A percentile compares a stretch with the other conserved stretches of the same genome.
Evolutionary conservation across 1,139 yeast genomes (phyloP).

Genomic region (Candida sp.): DNA sequence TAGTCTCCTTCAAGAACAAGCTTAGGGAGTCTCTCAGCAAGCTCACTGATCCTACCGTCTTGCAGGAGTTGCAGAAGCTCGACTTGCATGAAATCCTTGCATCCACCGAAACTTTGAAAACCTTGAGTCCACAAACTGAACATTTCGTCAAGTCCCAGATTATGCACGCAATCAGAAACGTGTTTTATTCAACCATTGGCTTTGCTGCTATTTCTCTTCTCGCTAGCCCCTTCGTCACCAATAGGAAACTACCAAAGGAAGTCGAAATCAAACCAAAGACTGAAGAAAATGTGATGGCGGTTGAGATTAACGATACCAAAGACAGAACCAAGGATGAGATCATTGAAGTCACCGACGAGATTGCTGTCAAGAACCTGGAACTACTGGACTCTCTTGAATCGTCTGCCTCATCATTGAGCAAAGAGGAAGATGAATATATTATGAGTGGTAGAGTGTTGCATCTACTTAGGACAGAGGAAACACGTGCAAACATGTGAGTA

Average conservation of each 20-base stretch:
- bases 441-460: too few relatives aligned
- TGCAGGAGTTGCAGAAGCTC: constrained; percentile 20
- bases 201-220: constrained; percentile 26
- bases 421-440: too few relatives aligned
- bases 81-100: constrained; percentile 19
- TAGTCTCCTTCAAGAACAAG: constrained; percentile 28
- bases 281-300: neutral
- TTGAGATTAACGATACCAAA: too few relatives aligned
- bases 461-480: too few relatives aligned
- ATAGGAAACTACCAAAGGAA: constrained; percentile 29
- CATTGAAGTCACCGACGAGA: too few relatives aligned
- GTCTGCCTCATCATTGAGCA: too few relatives aligned
- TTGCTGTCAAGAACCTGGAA: too few relatives aligned
- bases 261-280: neutral
- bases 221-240: constrained; percentile 27
- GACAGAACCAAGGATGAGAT: too few relatives aligned
- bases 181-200: constrained; percentile 36
- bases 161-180: constrained; percentile 34
- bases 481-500: too few relatives aligned
- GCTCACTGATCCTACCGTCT: constrained; percentile 19
- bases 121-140: constrained; percentile 27
- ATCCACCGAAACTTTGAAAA: constrained; percentile 22
- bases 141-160: constrained; percentile 30
- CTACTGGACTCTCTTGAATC: too few relatives aligned
- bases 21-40: constrained; percentile 19